Evolutionary conservation across 2,329 filamentous ascomycete species (phyloP), one percentile per base, ranked within the genome.

Genomic region (Ilyonectria destructans): DNA sequence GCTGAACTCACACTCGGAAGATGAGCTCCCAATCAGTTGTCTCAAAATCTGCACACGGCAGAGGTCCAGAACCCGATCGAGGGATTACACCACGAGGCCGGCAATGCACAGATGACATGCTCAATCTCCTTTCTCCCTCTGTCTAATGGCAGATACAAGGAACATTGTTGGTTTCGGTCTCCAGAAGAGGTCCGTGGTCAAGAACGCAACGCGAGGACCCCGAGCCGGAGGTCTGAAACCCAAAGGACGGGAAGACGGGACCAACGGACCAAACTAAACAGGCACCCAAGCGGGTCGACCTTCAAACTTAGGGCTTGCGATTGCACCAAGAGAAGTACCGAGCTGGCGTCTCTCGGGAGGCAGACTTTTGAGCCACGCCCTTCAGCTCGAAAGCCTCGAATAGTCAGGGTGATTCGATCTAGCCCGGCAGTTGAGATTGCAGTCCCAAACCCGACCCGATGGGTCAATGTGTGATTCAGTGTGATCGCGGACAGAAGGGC

Each of bases 181-280:
- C 45, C 23, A 29, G 37, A 58, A 33, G 29, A 40, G 49, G 15
- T 15, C 56, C 31, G 40, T 33, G 62, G 37, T 31, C 23, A 21
- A 55, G 17, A 10, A 21, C 19, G 7, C 48, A 65, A 48, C 55
- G 37, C 23, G 48, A 55, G 48, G 56, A 52, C 40, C 35, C 48
- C 48, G 49, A 29, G 15, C 51, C 19, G 33, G 35, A 43, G 51
- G 58, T 48, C 52, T 66, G 35, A 58, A 61, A 45, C 19, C 58
- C 23, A 31, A 61, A 26, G 35, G 37, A 43, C 52, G 51, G 43
- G 52, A 55, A 46, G 35, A 57, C 29, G 19, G 52, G 51, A 49
- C 63, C 51, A 55, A 33, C 49, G 46, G 33, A 15, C 21, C 49
- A 15, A 43, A n/a, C 40, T 51, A 23, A 49, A 29, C 31, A 54